Evolutionary conservation across 192 early-diverging fungal species (phyloP), one percentile per base, ranked within the genome.

Genomic region (Gamsiella multidivaricata): DNA sequence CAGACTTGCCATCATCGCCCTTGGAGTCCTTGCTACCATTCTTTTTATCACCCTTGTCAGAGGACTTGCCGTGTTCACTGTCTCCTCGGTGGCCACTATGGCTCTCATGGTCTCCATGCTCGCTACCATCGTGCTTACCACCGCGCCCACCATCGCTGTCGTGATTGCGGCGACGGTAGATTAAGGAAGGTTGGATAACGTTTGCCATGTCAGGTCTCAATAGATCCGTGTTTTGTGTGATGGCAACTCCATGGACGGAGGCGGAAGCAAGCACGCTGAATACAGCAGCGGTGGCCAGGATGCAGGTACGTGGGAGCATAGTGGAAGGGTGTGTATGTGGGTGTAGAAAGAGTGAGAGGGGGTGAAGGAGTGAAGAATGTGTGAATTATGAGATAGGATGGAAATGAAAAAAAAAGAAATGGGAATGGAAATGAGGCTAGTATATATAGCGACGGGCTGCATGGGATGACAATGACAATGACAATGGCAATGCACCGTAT

Each of bases 111-210:
- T 36, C 32, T 25, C 31, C 2, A 17, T 46, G 1, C 11, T 47
- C 29, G 37, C 55, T 7, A 10, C 51, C 33, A n/a, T 49, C 59
- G 10, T 31, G 41, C 7, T 54, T 17, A 17, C 57, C 36, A 15
- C 61, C 55, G 23, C 45, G 39, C 2, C 36, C 34, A 14, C 39
- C 32, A 9, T 49, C 12, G 41, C 25, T 11, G 3, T 51, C 34
- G 23, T 49, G 29, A 26, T 67, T 32, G 39, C 57, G 60, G 61
- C 69, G 69, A 37, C 61, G 61, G 46, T 50, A 56, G 33, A 72
- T 17, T n/a, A 46, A 32, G 12, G 18, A 5, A n/a, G 43, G 4
- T 2, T 50, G 7, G 53, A 20, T 10, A 17, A 5, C 14, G 5
- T 20, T 11, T 12, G 51, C 61, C 22, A 33, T 9, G 3, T 72